A percentile compares a stretch with the other conserved stretches of the same genome.
Evolutionary conservation across 352 stramenopile species (phyloP).

Genomic region (Phytophthora palmivora): DNA sequence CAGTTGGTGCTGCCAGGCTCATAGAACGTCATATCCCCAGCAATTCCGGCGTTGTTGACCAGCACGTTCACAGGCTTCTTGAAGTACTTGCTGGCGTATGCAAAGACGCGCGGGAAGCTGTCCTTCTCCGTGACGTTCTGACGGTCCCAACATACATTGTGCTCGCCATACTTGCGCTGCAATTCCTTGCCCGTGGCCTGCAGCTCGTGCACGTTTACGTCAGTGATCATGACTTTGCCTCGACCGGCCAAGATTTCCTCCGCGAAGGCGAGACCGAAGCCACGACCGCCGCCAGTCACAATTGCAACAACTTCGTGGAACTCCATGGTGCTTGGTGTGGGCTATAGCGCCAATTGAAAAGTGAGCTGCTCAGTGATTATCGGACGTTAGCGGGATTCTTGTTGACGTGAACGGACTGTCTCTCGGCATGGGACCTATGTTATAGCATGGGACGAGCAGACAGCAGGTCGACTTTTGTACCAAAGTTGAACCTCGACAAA

Average conservation of each 20-base stretch:
- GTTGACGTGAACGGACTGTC: slow-evolving; percentile 33
- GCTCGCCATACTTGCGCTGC: slow-evolving; percentile 52
- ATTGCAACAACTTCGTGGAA: slow-evolving; percentile 66
- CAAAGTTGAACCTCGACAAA: slow-evolving; percentile 3
- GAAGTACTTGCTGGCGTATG: slow-evolving; percentile 68
- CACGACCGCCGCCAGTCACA: slow-evolving; percentile 70
- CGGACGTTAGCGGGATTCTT: slow-evolving; percentile 6
- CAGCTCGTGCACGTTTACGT: slow-evolving; percentile 71
- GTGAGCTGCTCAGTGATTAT: slow-evolving; percentile 11
- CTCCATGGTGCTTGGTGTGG: slow-evolving; percentile 52
- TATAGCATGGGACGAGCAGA: not conserved
- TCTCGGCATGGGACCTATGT: slow-evolving; percentile 3
- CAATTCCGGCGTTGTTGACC: slow-evolving; percentile 85
- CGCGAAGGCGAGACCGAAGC: slow-evolving; percentile 75
- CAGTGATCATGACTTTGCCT: slow-evolving; percentile 79
- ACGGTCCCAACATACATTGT: slow-evolving; percentile 65
- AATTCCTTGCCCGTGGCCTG: slow-evolving; percentile 66
- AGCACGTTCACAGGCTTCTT: slow-evolving; percentile 69
- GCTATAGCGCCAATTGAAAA: slow-evolving; percentile 28
- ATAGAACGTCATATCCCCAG: slow-evolving; percentile 61
- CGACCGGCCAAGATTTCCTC: slow-evolving; percentile 56
- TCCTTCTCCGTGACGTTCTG: slow-evolving; percentile 78
- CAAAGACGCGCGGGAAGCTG: slow-evolving; percentile 69
- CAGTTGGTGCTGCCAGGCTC: slow-evolving; percentile 46
- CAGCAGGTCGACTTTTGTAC: not conserved